These are phyloP conservation scores for Euphorbia peplus DNA, from an alignment of 345 rosid species.

Conservation along the genomic window DNA sequence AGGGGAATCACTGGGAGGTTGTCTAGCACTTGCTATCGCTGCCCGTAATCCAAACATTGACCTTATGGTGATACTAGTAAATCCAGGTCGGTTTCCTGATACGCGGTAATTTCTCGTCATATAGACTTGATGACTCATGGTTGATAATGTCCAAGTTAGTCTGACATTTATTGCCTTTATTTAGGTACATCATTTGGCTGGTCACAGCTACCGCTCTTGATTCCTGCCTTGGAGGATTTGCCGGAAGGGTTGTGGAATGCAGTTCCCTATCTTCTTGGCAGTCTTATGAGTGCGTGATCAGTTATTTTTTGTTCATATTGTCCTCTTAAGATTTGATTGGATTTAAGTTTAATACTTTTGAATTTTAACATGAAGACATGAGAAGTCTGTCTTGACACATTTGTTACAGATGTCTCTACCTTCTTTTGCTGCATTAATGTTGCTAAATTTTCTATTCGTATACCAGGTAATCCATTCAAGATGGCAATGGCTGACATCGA, in stretches of 20 bases:
- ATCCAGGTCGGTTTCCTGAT: conserved; percentile 61
- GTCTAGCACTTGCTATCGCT: conserved; percentile 82
- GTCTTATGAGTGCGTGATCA: conserved; percentile 48
- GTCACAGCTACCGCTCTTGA: conserved; percentile 68
- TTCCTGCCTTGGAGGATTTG: conserved; percentile 59
- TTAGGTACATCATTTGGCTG: conserved; percentile 77
- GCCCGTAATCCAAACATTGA: conserved; percentile 65
- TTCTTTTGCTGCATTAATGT: background rate
- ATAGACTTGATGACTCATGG: conserved; percentile 3
- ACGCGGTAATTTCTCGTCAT: conserved; percentile 10
- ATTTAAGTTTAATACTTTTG: background rate
- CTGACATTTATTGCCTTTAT: conserved; percentile 27
- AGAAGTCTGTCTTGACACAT: background rate
- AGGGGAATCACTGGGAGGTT: conserved; percentile 91
- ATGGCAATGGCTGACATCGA: conserved; percentile 62
- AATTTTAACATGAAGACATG: background rate
- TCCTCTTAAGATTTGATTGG: background rate
- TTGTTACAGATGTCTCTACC: background rate
- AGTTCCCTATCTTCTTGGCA: conserved; percentile 69
- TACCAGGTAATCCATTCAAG: conserved; percentile 73
- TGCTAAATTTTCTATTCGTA: conserved; percentile 16
- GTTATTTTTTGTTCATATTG: conserved; percentile 2
- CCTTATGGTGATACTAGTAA: conserved; percentile 59
- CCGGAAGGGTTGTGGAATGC: conserved; percentile 58
- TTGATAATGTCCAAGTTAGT: conserved; percentile 2